Evolutionary conservation across 2,329 filamentous ascomycete genomes (phyloP).

Genomic region (Endothia cerciana): DNA sequence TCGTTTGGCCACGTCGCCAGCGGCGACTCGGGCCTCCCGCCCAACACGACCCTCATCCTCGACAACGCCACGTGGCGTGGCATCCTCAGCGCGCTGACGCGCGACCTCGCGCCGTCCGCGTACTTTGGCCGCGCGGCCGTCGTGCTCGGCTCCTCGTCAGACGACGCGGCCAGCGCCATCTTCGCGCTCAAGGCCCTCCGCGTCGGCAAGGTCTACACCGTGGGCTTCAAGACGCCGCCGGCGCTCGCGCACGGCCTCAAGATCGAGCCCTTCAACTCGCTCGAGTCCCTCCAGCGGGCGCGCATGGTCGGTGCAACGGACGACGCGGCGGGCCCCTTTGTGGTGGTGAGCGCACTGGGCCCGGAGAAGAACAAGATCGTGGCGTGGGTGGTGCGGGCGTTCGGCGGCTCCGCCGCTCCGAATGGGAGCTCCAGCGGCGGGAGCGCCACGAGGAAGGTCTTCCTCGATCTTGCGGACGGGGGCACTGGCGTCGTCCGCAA

Average conservation of each 20-base stretch:
- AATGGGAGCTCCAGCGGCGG: slow-evolving; percentile 25
- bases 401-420: slow-evolving; percentile 54
- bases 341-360: slow-evolving; percentile 78
- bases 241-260: slow-evolving; percentile 67
- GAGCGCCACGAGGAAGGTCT: slow-evolving; percentile 65
- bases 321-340: slow-evolving; percentile 68
- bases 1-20: slow-evolving; percentile 21
- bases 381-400: slow-evolving; percentile 76
- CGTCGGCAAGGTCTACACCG: slow-evolving; percentile 80
- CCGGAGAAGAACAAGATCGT: slow-evolving; percentile 80
- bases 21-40: slow-evolving; percentile 45
- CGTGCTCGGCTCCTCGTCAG: slow-evolving; percentile 71
- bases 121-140: slow-evolving; percentile 78
- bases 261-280: slow-evolving; percentile 78
- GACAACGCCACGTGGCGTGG: slow-evolving; percentile 88
- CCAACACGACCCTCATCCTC: slow-evolving; percentile 65
- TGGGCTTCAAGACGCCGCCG: slow-evolving; percentile 72
- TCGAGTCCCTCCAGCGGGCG: slow-evolving; percentile 64
- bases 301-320: slow-evolving; percentile 48
- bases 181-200: slow-evolving; percentile 78
- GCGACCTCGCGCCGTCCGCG: slow-evolving; percentile 81
- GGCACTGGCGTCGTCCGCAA: slow-evolving; percentile 60
- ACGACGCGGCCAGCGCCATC: slow-evolving; percentile 77
- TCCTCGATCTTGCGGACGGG: slow-evolving; percentile 76
- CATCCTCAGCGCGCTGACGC: slow-evolving; percentile 78